These are phyloP conservation scores for Cystobasidiopsis lactophilus DNA, from an alignment of 768 basidiomycete genomes.

Conservation along the genomic window DNA sequence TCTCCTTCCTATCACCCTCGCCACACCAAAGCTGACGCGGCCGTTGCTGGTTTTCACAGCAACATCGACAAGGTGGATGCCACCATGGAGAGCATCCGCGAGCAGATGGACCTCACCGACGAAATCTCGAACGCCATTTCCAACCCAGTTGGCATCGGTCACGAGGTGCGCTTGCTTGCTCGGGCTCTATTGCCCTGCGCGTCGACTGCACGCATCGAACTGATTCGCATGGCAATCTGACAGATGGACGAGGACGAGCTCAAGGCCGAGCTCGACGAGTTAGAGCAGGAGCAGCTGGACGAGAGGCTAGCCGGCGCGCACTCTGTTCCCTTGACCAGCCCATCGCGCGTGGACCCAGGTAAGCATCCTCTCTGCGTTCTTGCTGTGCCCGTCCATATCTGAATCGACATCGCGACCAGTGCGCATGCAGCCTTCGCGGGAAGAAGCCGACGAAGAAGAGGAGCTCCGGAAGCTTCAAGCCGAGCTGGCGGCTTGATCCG, in stretches of 20 bases:
- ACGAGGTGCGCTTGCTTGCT: conserved; percentile 42
- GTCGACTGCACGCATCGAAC: background rate
- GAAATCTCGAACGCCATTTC: conserved; percentile 81
- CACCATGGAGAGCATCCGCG: conserved; percentile 65
- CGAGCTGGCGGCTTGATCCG: conserved; percentile 7
- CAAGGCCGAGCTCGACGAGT: conserved; percentile 51
- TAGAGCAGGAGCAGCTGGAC: conserved; percentile 75
- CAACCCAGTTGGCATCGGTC: conserved; percentile 34
- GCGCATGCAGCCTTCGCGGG: background rate
- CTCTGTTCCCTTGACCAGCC: conserved; percentile 66
- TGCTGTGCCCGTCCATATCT: background rate
- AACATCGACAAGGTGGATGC: conserved; percentile 70
- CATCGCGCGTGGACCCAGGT: conserved; percentile 29
- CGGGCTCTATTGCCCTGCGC: background rate
- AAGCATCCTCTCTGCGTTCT: background rate
- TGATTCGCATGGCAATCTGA: background rate
- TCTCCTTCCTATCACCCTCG: background rate
- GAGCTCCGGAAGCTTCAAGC: conserved; percentile 11
- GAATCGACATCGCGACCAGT: background rate
- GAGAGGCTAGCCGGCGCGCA: conserved; percentile 66
- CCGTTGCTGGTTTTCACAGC: conserved; percentile 32
- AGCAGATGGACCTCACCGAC: conserved; percentile 75
- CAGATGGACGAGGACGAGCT: conserved; percentile 43
- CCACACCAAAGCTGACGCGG: too few species aligned
- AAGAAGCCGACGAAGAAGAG: conserved; percentile 14